These are phyloP conservation scores for Citrus australasica DNA, from an alignment of 345 rosid genomes.

Conservation along the genomic window DNA sequence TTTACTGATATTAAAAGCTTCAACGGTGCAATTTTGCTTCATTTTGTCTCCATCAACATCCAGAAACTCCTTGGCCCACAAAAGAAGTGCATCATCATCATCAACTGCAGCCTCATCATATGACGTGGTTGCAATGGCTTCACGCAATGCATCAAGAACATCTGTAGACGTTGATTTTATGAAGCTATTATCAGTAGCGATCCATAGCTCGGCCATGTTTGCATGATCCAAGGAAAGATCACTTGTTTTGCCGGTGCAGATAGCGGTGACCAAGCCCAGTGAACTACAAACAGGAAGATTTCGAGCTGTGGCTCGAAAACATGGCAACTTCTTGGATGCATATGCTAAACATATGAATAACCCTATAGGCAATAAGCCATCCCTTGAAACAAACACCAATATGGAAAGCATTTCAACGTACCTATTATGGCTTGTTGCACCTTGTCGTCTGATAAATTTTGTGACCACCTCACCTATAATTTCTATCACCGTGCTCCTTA, in stretches of 20 bases:
- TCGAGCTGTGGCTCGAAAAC: not conserved
- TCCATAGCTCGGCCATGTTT: not conserved
- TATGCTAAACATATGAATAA: not conserved
- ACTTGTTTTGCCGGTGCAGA: not conserved
- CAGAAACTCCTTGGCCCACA: slow-evolving; percentile 3
- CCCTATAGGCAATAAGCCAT: slow-evolving; percentile 1
- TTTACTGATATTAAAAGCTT: not conserved
- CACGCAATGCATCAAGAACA: not conserved
- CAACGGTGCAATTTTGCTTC: not conserved
- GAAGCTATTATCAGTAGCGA: not conserved
- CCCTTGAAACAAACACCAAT: not conserved
- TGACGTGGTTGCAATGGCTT: not conserved
- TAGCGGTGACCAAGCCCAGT: not conserved
- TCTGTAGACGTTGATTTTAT: not conserved
- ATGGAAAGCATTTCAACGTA: not conserved
- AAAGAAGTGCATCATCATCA: not conserved
- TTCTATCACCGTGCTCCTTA: not conserved
- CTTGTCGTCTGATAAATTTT: not conserved
- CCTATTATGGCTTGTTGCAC: not conserved
- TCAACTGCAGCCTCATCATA: too few species aligned
- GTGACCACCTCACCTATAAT: too few species aligned
- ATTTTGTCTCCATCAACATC: not conserved
- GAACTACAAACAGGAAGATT: not conserved
- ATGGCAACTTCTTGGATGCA: not conserved
- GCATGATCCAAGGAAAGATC: not conserved